phyloP scores from a whole-genome alignment of 2,329 filamentous ascomycete genomes.

The Penicillium rolfsii region DNA sequence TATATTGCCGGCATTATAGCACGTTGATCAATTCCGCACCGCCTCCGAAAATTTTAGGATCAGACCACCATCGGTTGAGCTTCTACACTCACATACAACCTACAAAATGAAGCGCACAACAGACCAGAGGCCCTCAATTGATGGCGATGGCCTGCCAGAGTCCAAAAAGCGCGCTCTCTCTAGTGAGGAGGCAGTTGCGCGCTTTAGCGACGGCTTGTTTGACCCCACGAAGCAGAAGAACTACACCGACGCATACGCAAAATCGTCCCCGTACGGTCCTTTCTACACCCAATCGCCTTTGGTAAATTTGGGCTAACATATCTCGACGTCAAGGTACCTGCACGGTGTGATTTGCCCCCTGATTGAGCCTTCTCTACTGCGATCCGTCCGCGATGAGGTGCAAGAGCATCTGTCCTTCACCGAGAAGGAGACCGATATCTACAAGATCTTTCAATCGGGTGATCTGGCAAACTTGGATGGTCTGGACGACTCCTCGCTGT shows the following conservation, averaged over 20 bases:
- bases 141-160: slow-evolving; percentile 39
- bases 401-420: slow-evolving; percentile 91
- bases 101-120: slow-evolving; percentile 52
- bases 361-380: slow-evolving; percentile 79
- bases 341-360: slow-evolving; percentile 86
- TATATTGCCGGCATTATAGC: background rate
- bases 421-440: slow-evolving; percentile 98
- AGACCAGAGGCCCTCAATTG: slow-evolving; percentile 33
- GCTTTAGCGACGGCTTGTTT: slow-evolving; percentile 51
- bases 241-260: slow-evolving; percentile 48
- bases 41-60: slow-evolving; percentile 26
- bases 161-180: slow-evolving; percentile 46
- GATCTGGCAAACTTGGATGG: slow-evolving; percentile 97
- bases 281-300: slow-evolving; percentile 10
- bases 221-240: slow-evolving; percentile 44
- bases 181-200: slow-evolving; percentile 42
- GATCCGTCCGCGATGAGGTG: slow-evolving; percentile 85
- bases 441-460: slow-evolving; percentile 98
- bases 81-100: slow-evolving; percentile 5
- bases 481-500: slow-evolving; percentile 80
- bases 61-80: slow-evolving; percentile 16
- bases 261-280: slow-evolving; percentile 47
- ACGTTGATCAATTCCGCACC: slow-evolving; percentile 20
- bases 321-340: slow-evolving; percentile 65
- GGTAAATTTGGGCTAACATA: slow-evolving; percentile 12